These are phyloP conservation scores for Phytophthora sp. DNA, from an alignment of 352 stramenopile species.

Conservation along the genomic window DNA sequence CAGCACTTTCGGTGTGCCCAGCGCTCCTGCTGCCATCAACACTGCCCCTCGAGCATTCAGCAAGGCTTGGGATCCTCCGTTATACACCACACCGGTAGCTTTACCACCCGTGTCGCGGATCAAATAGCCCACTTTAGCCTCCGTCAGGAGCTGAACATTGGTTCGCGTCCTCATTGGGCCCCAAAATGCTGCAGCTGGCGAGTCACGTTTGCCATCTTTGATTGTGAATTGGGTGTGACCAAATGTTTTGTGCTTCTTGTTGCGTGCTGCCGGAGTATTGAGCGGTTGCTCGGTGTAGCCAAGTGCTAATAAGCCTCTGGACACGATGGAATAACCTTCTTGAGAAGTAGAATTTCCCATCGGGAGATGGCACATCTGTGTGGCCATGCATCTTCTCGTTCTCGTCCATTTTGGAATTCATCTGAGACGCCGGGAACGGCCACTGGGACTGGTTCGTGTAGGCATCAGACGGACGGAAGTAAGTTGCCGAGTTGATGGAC, in stretches of 20 bases:
- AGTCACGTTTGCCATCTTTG: constrained; percentile 58
- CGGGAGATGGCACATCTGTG: constrained; percentile 55
- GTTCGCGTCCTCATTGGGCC: constrained; percentile 39
- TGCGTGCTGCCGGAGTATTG: constrained; percentile 50
- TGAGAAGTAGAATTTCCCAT: constrained; percentile 64
- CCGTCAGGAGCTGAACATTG: constrained; percentile 58
- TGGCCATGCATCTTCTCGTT: constrained; percentile 52
- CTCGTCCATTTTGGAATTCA: constrained; percentile 64
- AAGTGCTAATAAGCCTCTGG: constrained; percentile 32
- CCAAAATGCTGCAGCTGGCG: constrained; percentile 55
- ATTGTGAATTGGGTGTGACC: constrained; percentile 58
- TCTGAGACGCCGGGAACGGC: constrained; percentile 61
- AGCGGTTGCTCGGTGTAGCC: constrained; percentile 47
- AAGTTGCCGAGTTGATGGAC: constrained; percentile 87
- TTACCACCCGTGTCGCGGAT: constrained; percentile 39
- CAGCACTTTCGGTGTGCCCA: constrained; percentile 81
- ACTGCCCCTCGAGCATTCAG: constrained; percentile 54
- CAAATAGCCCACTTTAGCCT: constrained; percentile 54
- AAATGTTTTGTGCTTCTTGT: constrained; percentile 58
- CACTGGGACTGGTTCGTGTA: constrained; percentile 55
- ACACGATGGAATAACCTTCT: constrained; percentile 57
- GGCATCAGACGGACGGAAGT: constrained; percentile 70
- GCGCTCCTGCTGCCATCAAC: constrained; percentile 71
- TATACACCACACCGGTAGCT: constrained; percentile 56
- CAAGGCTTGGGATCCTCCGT: constrained; percentile 32